Conservation (phyloP, 2,329 filamentous ascomycete species). For the Aspergillus brasiliensis region DNA sequence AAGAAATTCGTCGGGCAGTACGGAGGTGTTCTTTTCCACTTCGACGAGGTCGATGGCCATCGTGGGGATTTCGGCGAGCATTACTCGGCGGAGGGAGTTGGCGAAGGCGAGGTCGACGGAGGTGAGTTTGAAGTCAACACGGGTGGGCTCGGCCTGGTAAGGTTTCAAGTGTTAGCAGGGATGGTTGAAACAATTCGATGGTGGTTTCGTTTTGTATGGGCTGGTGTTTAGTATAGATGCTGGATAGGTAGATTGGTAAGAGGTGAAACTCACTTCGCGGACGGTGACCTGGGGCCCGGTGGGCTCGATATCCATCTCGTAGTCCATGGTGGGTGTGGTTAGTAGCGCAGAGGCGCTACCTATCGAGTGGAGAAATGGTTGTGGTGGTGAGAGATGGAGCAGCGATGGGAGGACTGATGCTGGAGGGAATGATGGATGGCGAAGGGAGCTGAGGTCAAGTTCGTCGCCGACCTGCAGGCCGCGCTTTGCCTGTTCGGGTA, state of each 20-base stretch:
- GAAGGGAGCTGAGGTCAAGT: slow-evolving; percentile 12
- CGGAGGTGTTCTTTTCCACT: slow-evolving; percentile 90
- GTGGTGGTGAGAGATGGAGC: slow-evolving; percentile 6
- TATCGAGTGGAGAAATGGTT: background rate
- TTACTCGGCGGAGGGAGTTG: slow-evolving; percentile 86
- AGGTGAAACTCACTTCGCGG: slow-evolving; percentile 41
- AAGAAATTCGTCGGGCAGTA: slow-evolving; percentile 94
- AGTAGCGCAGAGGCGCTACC: background rate
- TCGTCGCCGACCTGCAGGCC: slow-evolving; percentile 9
- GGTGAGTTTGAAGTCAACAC: slow-evolving; percentile 88
- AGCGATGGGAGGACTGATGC: slow-evolving; percentile 6
- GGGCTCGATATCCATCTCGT: slow-evolving; percentile 52
- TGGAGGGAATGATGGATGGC: slow-evolving; percentile 7
- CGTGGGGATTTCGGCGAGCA: slow-evolving; percentile 91
- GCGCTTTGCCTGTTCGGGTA: slow-evolving; percentile 28
- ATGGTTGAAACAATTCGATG: background rate
- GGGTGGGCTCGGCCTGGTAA: slow-evolving; percentile 70
- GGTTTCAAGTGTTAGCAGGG: background rate
- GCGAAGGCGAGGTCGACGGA: slow-evolving; percentile 89
- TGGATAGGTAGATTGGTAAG: background rate
- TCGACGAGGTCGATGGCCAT: slow-evolving; percentile 95
- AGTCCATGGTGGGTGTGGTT: slow-evolving; percentile 40
- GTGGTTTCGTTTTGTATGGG: background rate
- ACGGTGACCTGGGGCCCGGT: slow-evolving; percentile 52
- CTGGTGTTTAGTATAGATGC: background rate